Evolutionary conservation across 805 yeast species (phyloP), one percentile per base, ranked within the genome.

Genomic region (Vanderwaltozyma tropicalis): DNA sequence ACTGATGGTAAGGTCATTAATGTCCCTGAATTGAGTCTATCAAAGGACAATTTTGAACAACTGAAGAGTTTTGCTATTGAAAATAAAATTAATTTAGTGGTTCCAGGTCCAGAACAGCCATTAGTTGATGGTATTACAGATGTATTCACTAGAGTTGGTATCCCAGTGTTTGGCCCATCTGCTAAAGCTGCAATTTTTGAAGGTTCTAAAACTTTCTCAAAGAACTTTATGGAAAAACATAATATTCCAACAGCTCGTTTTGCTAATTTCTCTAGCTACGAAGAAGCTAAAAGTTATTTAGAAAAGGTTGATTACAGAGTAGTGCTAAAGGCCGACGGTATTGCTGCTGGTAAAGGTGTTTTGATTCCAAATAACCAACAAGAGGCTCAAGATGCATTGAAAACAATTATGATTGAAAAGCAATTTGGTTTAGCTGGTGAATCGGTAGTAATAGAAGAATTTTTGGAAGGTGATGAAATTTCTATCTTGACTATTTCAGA

Each of bases 21-120:
- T 54, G 76, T 92, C 32, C 69, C 80, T 5, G 45, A 44, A 41
- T 76, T 85, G 56, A 76, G 77, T 27, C 71, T 82, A 6, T 60
- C 76, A 19, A 74, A 77, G 42, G 64, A 62, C n/a, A 80, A 87
- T 48, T 92, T 92, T 51, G 70, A 69, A 1, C 63, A 66, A 24
- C 70, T 92, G 43, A 84, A 77, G 40, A 65, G 76, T 41, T 88
- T 88, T 61, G 95, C 96, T 5, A 57, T 68, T 13, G 73, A 73
- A 21, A 66, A 88, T 39, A 50, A 72, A 5, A 71, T 92, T 38
- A 72, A 68, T 36, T 67, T 92, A 40, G 97, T 86, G 5, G 69
- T 92, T 31, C 97, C 98, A 27, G 99, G 99, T 25, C 99, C 99
- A n/a, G 99, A 92, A 64, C 95, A 87, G 64, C 97, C 98, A 27